Evolutionary conservation across 192 early-diverging fungal species (phyloP), one percentile per base, ranked within the genome.

Genomic region (Podila clonocystis): DNA sequence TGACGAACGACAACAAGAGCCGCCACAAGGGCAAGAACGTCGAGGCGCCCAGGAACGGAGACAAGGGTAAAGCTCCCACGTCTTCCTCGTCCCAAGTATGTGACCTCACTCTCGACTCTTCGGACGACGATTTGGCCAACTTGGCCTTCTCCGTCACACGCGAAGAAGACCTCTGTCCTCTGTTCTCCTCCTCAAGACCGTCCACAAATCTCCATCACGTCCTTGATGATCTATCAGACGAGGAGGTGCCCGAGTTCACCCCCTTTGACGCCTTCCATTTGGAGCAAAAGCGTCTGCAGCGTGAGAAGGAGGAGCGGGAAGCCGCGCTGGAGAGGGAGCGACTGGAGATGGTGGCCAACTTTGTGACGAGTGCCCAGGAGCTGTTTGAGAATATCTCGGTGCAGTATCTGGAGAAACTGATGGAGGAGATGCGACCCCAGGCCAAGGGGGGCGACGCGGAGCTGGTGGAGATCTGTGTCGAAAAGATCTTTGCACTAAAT

Each of bases 371-470:
- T 50, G 77, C 77, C 6, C 63, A 73, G 48, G 65, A 64, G 7
- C 68, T 80, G 66, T 80, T 80, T 50, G 58, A 73, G 3, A 49
- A 73, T 49, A 80, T 80, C 24, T 80, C 77, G 2, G 58, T 60
- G 24, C 7, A 62, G 0, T 80, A 65, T 30, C 59, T 80, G 6
- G 64, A 65, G 19, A 31, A 49, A 0, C 48, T 73, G 9, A 64
- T 80, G 48, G 57, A 38, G 15, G 71, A 73, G 38, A 80, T 26
- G 9, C 50, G 57, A 24, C 57, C 65, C 15, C 63, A 57, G 45
- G 33, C 62, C 11, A 1, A 58, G 7, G 58, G 55, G 3, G 58
- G 55, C 3, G 62, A 73, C 12, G 22, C 68, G 1, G 77, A 80
- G 17, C 67, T 80, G 9, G 50, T 73, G 9, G 77, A 80, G 19